Evolutionary conservation across 2,329 filamentous ascomycete species (phyloP), one percentile per base, ranked within the genome.

Genomic region (Cryphonectria naterciae): DNA sequence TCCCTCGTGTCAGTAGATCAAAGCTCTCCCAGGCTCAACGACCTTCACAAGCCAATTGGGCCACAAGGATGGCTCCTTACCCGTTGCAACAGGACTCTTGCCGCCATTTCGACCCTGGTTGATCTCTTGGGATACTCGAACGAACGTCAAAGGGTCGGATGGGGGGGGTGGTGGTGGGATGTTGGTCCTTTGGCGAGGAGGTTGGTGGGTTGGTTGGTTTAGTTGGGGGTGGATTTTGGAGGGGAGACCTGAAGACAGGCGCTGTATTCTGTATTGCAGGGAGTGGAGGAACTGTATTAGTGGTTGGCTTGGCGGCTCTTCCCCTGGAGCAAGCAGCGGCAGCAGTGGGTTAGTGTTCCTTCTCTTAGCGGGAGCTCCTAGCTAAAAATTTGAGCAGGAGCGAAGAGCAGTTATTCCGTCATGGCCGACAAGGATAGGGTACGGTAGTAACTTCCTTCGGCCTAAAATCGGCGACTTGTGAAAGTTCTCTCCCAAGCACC

Each of bases 41-140:
- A n/a, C 25, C n/a, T 5, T 46, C 52, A 67, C 65, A 67, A 70
- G 67, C 73, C 73, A 69, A 68, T 67, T 66, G 72, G 54, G 37
- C 39, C 46, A 52, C 1, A 13, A 10, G 35, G 62, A 28, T 46
- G 65, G 19, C 13, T 15, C 70, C 82, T 79, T 78, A 89, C 87
- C 84, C 83, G 84, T 81, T 84, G 85, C 77, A 88, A 81, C 80
- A 89, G 82, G 81, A 88, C 82, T 87, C 86, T 86, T 78, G 87
- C 84, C 82, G 86, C 86, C 87, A 89, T 89, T 80, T 79, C 85
- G 78, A 77, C 79, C 81, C 83, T 83, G 85, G 85, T 86, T 84
- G 83, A 81, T 75, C 76, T 67, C 74, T 71, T 62, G 58, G 54
- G 65, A 65, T 28, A 46, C 66, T 60, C 60, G 43, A 58, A 54